Evolutionary conservation across 805 yeast species (phyloP), one percentile per base, ranked within the genome.

Genomic region (Kuraishia ogatae): DNA sequence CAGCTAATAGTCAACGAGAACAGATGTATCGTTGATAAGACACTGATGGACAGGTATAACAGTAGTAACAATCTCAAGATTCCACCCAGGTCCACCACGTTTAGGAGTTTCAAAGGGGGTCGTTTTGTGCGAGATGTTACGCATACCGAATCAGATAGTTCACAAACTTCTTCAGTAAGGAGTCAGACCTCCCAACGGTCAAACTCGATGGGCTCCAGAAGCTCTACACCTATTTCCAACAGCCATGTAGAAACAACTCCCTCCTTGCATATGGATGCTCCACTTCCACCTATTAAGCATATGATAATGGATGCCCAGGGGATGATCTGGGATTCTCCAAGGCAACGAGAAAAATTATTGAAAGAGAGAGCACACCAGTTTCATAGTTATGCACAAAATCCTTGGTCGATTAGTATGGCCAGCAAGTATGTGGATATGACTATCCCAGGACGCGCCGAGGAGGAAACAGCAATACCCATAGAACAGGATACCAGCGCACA

Each of bases 221-320:
- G 17, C 43, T 35, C 43, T 11, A 35, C 43, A 13, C 43, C 43
- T 8, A 35, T 35, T 8, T 35, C 17, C 43, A 35, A 17, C 13
- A 35, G 43, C 13, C 17, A 35, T 35, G 13, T 35, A 11, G 43
- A 35, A 11, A 35, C 17, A 10, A 15, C 17, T 8, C 43, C 43
- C n/a, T 35, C 43, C 15, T 15, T 35, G 17, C 6, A 13, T 35
- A 17, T 15, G 17, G 43, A 35, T 10, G 13, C 17, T 3, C n/a
- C 7, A 8, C 22, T 22, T 13, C 35, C 20, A 15, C 8, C 49
- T 5, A 3, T 19, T 10, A 21, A 46, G 10, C 13, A n/a, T n/a
- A 24, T 22, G 51, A 49, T 49, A 20, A 58, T 64, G 58, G 74
- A 68, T 55, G 39, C 62, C 5, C 73, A 69, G 50, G 73, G 72